These are phyloP conservation scores for Rhizopogon vesiculosus DNA, from an alignment of 768 basidiomycete species.

Conservation along the genomic window DNA sequence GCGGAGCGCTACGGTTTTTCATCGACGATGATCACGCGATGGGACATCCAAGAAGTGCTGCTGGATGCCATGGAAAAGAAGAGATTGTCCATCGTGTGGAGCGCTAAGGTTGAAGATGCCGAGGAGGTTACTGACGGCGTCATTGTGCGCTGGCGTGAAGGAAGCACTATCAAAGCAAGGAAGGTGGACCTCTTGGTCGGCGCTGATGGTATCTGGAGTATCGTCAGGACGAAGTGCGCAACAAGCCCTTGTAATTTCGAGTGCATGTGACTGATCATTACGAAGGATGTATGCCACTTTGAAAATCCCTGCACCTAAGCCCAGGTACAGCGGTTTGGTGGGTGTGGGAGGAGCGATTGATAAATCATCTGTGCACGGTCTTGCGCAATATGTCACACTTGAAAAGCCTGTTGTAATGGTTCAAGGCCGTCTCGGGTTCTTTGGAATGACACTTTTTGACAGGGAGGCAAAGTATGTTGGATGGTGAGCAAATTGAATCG, in stretches of 20 bases:
- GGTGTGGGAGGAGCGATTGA: slow-evolving; percentile 16
- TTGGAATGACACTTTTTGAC: slow-evolving; percentile 24
- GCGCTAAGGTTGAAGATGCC: slow-evolving; percentile 16
- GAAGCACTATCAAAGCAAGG: slow-evolving; percentile 13
- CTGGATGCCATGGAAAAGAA: slow-evolving; percentile 21
- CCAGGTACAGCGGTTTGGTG: slow-evolving; percentile 25
- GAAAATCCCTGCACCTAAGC: slow-evolving; percentile 12
- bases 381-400: slow-evolving; percentile 13
- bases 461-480: slow-evolving; percentile 17
- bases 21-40: slow-evolving; percentile 22
- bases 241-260: not conserved
- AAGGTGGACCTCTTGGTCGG: slow-evolving; percentile 26
- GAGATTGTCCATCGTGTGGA: slow-evolving; percentile 16
- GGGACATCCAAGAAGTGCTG: slow-evolving; percentile 27
- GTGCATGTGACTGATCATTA: not conserved
- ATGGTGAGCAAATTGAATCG: slow-evolving; percentile 12
- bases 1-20: slow-evolving; percentile 21
- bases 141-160: slow-evolving; percentile 21
- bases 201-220: slow-evolving; percentile 28
- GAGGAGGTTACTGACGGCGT: slow-evolving; percentile 21
- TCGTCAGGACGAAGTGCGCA: slow-evolving; percentile 18
- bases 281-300: slow-evolving; percentile 20
- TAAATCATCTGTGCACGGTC: slow-evolving; percentile 15
- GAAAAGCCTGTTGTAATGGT: slow-evolving; percentile 25
- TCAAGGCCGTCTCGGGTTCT: slow-evolving; percentile 20